These are phyloP conservation scores for Trypanosoma avium DNA, from an alignment of 208 protist species.

Conservation along the genomic window DNA sequence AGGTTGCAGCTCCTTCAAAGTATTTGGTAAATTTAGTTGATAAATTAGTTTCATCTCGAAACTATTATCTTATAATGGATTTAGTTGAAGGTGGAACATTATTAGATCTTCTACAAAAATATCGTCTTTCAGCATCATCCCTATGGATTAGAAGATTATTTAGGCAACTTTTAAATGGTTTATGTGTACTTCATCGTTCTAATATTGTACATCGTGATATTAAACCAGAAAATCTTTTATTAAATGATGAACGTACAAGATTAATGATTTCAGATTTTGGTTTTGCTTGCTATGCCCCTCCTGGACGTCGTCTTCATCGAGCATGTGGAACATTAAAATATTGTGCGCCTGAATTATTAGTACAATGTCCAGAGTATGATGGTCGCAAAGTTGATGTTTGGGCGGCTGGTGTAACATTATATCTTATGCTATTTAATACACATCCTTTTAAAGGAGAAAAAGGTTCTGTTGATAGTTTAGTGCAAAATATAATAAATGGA, in stretches of 20 bases:
- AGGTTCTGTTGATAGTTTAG: slow-evolving; percentile 47
- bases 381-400: slow-evolving; percentile 89
- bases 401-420: slow-evolving; percentile 87
- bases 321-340: slow-evolving; percentile 82
- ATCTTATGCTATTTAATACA: slow-evolving; percentile 88
- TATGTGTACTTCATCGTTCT: slow-evolving; percentile 56
- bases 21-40: slow-evolving; percentile 71
- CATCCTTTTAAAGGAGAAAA: slow-evolving; percentile 87
- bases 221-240: slow-evolving; percentile 86
- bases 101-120: slow-evolving; percentile 38
- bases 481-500: slow-evolving; percentile 59
- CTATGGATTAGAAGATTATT: slow-evolving; percentile 38
- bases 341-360: slow-evolving; percentile 81
- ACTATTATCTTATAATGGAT: slow-evolving; percentile 86
- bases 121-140: slow-evolving; percentile 5
- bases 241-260: slow-evolving; percentile 50
- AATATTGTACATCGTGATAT: slow-evolving; percentile 88
- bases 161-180: slow-evolving; percentile 69
- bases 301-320: slow-evolving; percentile 39
- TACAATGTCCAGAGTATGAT: slow-evolving; percentile 78
- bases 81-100: slow-evolving; percentile 77
- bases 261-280: slow-evolving; percentile 87
- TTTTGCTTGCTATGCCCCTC: slow-evolving; percentile 73
- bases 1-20: slow-evolving; percentile 35
- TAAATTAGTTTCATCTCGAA: slow-evolving; percentile 67